phyloP scores from a whole-genome alignment of 176 grass and related monocot species.

The Aegilops sharonensis region DNA sequence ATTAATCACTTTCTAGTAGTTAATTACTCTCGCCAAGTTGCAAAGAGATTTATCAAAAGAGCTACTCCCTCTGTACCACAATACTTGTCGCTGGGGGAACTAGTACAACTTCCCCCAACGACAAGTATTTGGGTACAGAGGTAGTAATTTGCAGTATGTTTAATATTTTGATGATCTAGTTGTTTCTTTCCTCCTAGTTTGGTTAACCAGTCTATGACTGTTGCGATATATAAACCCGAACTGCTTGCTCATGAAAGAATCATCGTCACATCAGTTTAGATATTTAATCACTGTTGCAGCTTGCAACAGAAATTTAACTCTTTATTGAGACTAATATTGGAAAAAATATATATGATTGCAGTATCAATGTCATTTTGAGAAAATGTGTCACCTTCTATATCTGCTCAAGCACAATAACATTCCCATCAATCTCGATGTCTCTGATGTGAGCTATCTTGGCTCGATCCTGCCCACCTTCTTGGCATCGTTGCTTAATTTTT shows the following conservation, averaged over 20 bases:
- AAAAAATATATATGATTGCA: not conserved
- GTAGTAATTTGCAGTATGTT: not conserved
- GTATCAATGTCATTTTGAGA: constrained; percentile 3
- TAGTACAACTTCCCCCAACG: too few species aligned
- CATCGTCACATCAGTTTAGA: not conserved
- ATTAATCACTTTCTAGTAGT: not conserved
- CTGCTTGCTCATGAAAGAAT: not conserved
- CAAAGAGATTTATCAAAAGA: not conserved
- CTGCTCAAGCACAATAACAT: constrained; percentile 43
- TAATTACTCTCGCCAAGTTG: not conserved
- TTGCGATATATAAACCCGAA: not conserved
- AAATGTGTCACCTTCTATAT: constrained; percentile 41
- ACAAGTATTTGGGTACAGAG: too few species aligned
- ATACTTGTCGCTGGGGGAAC: too few species aligned
- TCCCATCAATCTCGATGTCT: constrained; percentile 63
- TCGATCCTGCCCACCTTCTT: constrained; percentile 48
- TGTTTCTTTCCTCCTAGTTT: not conserved
- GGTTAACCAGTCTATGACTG: not conserved
- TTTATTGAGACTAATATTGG: not conserved
- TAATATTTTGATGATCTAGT: not conserved
- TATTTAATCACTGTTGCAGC: not conserved
- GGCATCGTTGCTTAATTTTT: constrained; percentile 42
- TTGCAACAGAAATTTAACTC: not conserved
- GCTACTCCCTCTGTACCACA: not conserved
- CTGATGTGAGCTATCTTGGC: constrained; percentile 52